These are phyloP conservation scores for Eucalyptus globulus DNA, from an alignment of 345 rosid genomes.

Conservation along the genomic window DNA sequence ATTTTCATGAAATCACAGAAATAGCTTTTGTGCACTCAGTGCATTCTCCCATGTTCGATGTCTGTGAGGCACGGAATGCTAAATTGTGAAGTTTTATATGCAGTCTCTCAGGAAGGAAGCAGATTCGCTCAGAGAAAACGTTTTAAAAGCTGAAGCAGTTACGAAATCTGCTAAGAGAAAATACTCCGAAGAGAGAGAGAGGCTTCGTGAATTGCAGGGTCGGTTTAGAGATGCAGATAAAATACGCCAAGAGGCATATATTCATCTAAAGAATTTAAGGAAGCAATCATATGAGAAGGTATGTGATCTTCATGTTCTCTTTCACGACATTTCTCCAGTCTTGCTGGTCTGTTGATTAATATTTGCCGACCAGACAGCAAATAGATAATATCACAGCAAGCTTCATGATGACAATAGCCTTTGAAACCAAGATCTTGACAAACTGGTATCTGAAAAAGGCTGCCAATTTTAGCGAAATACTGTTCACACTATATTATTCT, in stretches of 20 bases:
- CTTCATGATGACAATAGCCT: not conserved
- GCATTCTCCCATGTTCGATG: not conserved
- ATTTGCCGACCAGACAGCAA: not conserved
- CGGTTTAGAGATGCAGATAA: conserved; percentile 50
- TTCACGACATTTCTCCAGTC: not conserved
- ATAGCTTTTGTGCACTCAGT: not conserved
- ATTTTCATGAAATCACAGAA: not conserved
- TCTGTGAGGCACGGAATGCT: not conserved
- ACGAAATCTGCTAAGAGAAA: conserved; percentile 44
- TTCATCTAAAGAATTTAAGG: conserved; percentile 39
- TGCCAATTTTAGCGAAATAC: not conserved
- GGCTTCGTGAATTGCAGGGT: conserved; percentile 22
- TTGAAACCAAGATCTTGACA: not conserved
- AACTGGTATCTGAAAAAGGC: not conserved
- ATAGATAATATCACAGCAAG: not conserved
- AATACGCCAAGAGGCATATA: conserved; percentile 63
- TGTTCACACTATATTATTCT: not conserved
- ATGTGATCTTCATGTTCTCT: not conserved
- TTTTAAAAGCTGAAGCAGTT: conserved; percentile 43
- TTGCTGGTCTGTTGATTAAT: not conserved
- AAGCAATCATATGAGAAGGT: conserved; percentile 58
- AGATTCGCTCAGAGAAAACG: conserved; percentile 39
- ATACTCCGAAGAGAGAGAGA: conserved; percentile 28
- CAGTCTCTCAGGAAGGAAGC: conserved; percentile 69
- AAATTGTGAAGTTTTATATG: not conserved